Evolutionary conservation across 163 green algal species (phyloP).

Genomic region (Chlamydomonas reinhardtii): DNA sequence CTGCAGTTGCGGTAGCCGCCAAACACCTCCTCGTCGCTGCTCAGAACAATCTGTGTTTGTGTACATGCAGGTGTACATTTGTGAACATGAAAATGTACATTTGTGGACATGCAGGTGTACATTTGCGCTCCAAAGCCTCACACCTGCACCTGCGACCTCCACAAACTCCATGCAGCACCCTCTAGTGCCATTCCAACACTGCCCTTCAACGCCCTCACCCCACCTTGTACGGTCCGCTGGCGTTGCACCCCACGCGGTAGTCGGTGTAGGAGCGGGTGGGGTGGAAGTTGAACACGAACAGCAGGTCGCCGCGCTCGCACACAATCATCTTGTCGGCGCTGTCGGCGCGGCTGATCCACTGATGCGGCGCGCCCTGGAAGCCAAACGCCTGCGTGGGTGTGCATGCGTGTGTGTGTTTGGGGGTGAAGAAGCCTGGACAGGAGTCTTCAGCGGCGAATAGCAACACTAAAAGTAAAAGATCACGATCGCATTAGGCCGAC

Average conservation of each 20-base stretch:
- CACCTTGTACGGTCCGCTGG: conserved; percentile 81
- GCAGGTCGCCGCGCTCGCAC: conserved; percentile 91
- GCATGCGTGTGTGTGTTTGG: background rate
- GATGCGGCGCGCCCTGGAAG: conserved; percentile 84
- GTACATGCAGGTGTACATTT: background rate
- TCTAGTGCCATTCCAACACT: too few species aligned
- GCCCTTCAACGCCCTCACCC: too few species aligned
- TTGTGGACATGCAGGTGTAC: background rate
- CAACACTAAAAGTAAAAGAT: too few species aligned
- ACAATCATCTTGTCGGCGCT: conserved; percentile 93
- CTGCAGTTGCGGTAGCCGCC: conserved; percentile 90
- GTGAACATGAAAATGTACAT: conserved; percentile 64
- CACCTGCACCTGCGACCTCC: too few species aligned
- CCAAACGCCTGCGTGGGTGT: conserved; percentile 72
- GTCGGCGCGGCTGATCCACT: conserved; percentile 84
- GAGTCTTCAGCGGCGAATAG: too few species aligned
- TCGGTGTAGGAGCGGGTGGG: conserved; percentile 89
- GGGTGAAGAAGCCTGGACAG: too few species aligned
- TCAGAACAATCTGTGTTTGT: conserved; percentile 82
- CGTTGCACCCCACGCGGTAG: conserved; percentile 89
- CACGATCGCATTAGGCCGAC: too few species aligned
- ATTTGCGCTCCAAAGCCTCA: background rate
- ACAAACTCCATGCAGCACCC: too few species aligned
- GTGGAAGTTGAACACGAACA: conserved; percentile 99
- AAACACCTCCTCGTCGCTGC: conserved; percentile 92